Evolutionary conservation across 495 filamentous ascomycete species (phyloP).

Genomic region (Baudoinia panamericana): DNA sequence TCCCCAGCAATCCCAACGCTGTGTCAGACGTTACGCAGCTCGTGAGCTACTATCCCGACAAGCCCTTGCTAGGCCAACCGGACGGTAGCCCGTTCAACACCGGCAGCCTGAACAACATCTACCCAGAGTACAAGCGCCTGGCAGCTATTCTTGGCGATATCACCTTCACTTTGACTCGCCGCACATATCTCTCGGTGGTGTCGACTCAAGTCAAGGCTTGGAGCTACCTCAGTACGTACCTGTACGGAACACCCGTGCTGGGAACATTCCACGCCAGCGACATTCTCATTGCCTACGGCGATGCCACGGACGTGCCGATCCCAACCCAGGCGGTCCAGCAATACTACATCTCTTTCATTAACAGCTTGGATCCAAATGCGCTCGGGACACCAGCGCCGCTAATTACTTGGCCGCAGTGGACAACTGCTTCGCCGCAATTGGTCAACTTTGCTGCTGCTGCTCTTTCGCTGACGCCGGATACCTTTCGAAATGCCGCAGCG

Average conservation of each 20-base stretch:
- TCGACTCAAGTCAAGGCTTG: slow-evolving; percentile 36
- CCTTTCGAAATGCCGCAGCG: not conserved
- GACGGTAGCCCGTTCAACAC: slow-evolving; percentile 56
- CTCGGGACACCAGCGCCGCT: slow-evolving; percentile 5
- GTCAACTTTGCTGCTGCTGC: slow-evolving; percentile 5
- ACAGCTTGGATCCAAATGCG: slow-evolving; percentile 18
- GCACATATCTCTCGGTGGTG: slow-evolving; percentile 36
- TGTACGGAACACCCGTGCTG: slow-evolving; percentile 53
- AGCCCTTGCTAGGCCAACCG: slow-evolving; percentile 21
- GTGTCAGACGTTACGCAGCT: slow-evolving; percentile 26
- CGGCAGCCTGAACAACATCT: slow-evolving; percentile 47
- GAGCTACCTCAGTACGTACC: slow-evolving; percentile 59
- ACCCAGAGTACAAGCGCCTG: slow-evolving; percentile 63
- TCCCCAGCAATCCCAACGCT: slow-evolving; percentile 7
- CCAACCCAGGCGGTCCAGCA: slow-evolving; percentile 12
- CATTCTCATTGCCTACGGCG: slow-evolving; percentile 24
- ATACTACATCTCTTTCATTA: slow-evolving; percentile 22
- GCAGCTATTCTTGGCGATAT: slow-evolving; percentile 63
- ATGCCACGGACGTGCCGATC: too few relatives aligned
- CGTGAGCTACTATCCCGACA: slow-evolving; percentile 43
- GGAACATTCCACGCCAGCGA: slow-evolving; percentile 64
- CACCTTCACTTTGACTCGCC: slow-evolving; percentile 50
- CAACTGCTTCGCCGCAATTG: not conserved
- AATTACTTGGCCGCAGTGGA: slow-evolving; percentile 14
- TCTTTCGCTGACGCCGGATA: not conserved